A percentile compares a stretch with the other conserved stretches of the same genome.
Conservation (phyloP, 2,329 filamentous ascomycete genomes). For the Mycosphaerella sp. region DNA sequence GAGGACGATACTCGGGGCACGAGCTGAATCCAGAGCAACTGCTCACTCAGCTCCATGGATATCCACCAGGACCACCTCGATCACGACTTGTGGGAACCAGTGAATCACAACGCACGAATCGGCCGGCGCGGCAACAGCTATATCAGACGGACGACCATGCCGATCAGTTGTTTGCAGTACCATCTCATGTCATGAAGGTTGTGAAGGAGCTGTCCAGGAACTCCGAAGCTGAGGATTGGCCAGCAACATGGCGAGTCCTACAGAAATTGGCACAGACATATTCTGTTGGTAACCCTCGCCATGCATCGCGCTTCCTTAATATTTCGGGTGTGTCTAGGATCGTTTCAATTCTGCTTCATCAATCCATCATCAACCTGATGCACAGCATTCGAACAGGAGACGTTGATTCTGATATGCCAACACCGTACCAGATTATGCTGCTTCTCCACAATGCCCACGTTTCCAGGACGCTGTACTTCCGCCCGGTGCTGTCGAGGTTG, state of each 20-base stretch:
- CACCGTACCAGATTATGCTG: constrained; percentile 10
- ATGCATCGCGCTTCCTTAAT: background rate
- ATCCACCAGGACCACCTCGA: background rate
- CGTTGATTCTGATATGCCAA: constrained; percentile 1
- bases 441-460: constrained; percentile 4
- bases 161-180: background rate
- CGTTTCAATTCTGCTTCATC: background rate
- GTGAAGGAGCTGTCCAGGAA: background rate
- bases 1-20: constrained; percentile 22
- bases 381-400: background rate
- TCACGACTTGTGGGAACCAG: background rate
- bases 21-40: constrained; percentile 22
- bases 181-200: background rate
- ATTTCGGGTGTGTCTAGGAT: background rate
- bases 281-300: background rate
- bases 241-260: constrained; percentile 11
- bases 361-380: background rate
- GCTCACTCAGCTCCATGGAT: constrained; percentile 15
- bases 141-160: background rate
- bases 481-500: constrained; percentile 10
- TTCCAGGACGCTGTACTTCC: constrained; percentile 3
- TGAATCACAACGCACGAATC: background rate
- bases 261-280: constrained; percentile 10
- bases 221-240: background rate
- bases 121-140: background rate